phyloP scores from a whole-genome alignment of 2,329 filamentous ascomycete species.

The Phialemoniopsis sp. region DNA sequence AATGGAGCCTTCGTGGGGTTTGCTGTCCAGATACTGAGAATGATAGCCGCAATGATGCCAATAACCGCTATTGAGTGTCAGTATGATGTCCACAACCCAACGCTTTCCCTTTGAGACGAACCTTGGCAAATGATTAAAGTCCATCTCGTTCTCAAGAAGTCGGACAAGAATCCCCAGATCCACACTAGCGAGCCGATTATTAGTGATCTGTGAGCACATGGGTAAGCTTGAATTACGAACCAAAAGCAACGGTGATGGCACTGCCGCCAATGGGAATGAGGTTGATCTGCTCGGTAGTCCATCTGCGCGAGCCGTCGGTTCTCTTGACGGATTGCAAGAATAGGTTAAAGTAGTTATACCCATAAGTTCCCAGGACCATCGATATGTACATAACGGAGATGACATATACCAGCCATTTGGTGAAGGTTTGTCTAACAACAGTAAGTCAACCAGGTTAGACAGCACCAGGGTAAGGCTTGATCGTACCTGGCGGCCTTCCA shows the following conservation, averaged over 20 bases:
- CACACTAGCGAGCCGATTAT: constrained; percentile 38
- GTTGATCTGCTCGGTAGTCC: constrained; percentile 39
- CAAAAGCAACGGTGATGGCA: constrained; percentile 42
- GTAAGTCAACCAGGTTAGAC: constrained; percentile 7
- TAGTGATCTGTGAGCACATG: too few species aligned
- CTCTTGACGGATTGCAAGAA: constrained; percentile 34
- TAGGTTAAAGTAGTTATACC: constrained; percentile 39
- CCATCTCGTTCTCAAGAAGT: constrained; percentile 44
- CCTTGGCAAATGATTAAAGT: constrained; percentile 42
- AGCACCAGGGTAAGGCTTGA: constrained; percentile 5
- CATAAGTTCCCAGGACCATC: constrained; percentile 39
- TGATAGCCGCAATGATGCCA: constrained; percentile 40
- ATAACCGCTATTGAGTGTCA: too few species aligned
- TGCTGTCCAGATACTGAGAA: constrained; percentile 50
- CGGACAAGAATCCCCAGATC: constrained; percentile 49
- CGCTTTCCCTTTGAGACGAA: too few species aligned
- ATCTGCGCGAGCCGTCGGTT: constrained; percentile 33
- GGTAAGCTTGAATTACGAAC: too few species aligned
- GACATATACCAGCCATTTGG: constrained; percentile 39
- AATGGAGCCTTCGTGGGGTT: constrained; percentile 35
- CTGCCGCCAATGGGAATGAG: constrained; percentile 42
- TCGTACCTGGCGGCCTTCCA: constrained; percentile 36
- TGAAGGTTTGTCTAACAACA: constrained; percentile 39
- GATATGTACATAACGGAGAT: constrained; percentile 38
- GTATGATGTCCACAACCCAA: too few species aligned